Base-by-base conservation (phyloP, 2,329 filamentous ascomycete genomes). In the Ustilaginoidea virens region DNA sequence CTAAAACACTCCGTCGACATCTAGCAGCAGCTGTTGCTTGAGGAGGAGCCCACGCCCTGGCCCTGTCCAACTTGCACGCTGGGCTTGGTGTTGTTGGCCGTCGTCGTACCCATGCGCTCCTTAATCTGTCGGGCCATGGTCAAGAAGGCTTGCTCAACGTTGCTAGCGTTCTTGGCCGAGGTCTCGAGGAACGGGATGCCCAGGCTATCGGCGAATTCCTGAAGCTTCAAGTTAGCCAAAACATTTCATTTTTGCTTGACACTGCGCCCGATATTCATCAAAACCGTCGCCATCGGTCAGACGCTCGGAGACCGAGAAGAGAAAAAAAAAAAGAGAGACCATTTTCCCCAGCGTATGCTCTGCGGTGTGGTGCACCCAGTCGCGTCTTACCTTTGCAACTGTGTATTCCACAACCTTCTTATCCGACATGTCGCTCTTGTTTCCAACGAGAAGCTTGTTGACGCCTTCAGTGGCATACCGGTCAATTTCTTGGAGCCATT, bases 381-480 rank as follows among this genome's bases (percentile, higher is more conserved):
- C n/a, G 21, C n/a, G 30, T 39, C 69, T 36, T 66, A 94, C 90
- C 82, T 98, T 98, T 46, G 90, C 90, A 44, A 96, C 90, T 40
- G 85, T 92, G 73, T 98, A 98, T 60, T 98, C 90, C 38, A 98
- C 90, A 23, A 96, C 90, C 70, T 96, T 98, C 80, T 98, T 98
- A 65, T 98, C 90, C 35, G 87, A 76, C 85, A 98, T 96, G 80
- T 98, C 90, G 63, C 85, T 93, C 80, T 98, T 98, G 80, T 98
- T 98, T 52, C 90, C 90, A 38, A 98, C 87, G 37, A 98, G 76
- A 42, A 98, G 72, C 73, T 98, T 98, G 75, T 98, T 98, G 52
- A 98, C 90, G 42, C 90, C 90, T 63, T 98, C 90, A 44, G 90
- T 98, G 46, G 90, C 90, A 52, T 98, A 96, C 57, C 90, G 78